Base-by-base conservation (phyloP, 768 basidiomycete species). In the Fistulinella prunicolor region DNA sequence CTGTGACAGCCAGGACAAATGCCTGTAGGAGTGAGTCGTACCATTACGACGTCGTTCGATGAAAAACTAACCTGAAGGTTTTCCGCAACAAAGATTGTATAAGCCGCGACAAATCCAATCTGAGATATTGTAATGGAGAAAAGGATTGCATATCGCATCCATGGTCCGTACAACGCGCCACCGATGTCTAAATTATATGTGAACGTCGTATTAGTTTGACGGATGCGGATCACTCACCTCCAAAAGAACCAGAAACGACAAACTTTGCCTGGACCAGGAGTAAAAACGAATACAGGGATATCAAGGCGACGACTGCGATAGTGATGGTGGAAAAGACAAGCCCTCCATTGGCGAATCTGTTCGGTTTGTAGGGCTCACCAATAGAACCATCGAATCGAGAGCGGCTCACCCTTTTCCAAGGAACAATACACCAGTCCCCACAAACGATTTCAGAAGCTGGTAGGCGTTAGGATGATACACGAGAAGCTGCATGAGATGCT, bases 391-490 rank as follows among this genome's bases (percentile, higher is more conserved):
- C 12, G 17, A 34, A 42, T 28, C 24, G 16, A 35, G 13, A 40
- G 17, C 9, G 21, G 55, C 41, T 60, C 66, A 93, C 87, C 85
- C 96, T 71, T 91, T 95, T 43, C 93, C 96, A 22, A 99, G 78
- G 73, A 99, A 98, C 29, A 99, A 66, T 9, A 99, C 87, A 14
- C 95, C 95, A 13, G 95, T 97, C 19, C 95, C 95, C 39, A 98
- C 83, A 59, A 98, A 98, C 1, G 88, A 83, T 69, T 97, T 97
- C 49, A 96, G 71, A 46, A 98, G 70, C 91, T 94, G 32, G 51
- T 34, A 16, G 24, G n/a, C 28, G 26, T 51, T 24, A 40, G 21
- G 35, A 49, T 42, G 40, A 39, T 49, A 39, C 50, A 24, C 6
- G 17, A 26, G 22, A 17, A 44, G 21, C 7, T 21, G 38, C 13